Evolutionary conservation across 176 grass and related monocot genomes (phyloP).

Genomic region (Triticum urartu): DNA sequence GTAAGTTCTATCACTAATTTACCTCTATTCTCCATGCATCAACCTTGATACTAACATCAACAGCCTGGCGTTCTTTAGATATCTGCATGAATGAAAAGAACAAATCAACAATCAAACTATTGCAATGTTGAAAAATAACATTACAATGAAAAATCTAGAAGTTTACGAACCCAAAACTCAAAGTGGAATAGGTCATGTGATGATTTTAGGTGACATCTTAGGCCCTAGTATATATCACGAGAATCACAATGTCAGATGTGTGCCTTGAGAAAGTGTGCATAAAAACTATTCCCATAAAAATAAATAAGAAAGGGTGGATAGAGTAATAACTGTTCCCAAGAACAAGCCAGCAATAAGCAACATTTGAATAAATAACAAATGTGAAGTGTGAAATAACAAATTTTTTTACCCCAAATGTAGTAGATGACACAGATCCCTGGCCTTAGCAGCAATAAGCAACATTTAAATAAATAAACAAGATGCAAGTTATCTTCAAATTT

Average conservation of each 20-base stretch:
- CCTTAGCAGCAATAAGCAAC: neutral
- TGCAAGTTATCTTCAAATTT: slow-evolving; percentile 6
- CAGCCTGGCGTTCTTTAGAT: slow-evolving; percentile 64
- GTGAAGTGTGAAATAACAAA: neutral
- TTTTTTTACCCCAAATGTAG: too few species aligned
- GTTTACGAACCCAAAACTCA: slow-evolving; percentile 83
- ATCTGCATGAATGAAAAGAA: slow-evolving; percentile 44
- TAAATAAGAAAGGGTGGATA: neutral
- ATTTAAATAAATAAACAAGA: neutral
- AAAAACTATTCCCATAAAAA: neutral
- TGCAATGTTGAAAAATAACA: slow-evolving; percentile 9
- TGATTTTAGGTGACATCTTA: slow-evolving; percentile 63
- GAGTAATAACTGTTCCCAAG: slow-evolving; percentile 6
- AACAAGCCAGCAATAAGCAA: neutral
- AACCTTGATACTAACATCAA: slow-evolving; percentile 62
- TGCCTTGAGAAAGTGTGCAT: neutral
- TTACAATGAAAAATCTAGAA: slow-evolving; percentile 34
- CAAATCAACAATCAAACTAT: slow-evolving; percentile 10
- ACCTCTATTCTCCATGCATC: slow-evolving; percentile 58
- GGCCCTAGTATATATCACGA: neutral
- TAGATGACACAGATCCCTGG: neutral
- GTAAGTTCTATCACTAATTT: neutral
- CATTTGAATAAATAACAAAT: too few species aligned
- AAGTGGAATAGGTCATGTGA: slow-evolving; percentile 82
- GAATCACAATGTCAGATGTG: slow-evolving; percentile 24